phyloP scores from a whole-genome alignment of 1,284 basidiomycete genomes.

The Sporisorium reilianum region DNA sequence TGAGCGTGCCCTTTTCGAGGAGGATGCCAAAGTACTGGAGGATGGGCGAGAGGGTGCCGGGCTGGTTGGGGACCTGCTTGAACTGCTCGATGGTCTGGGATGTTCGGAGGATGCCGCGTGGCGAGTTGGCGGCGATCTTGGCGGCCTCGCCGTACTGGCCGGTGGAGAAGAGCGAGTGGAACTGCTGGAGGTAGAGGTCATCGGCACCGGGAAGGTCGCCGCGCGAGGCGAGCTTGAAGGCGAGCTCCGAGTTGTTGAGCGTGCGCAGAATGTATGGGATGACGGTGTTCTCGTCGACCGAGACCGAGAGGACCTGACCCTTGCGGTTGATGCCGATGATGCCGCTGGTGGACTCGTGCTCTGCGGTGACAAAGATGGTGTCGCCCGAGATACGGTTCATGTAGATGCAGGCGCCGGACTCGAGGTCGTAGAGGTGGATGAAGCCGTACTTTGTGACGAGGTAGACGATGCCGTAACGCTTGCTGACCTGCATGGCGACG shows the following conservation, averaged over 20 bases:
- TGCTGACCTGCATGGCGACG: slow-evolving; percentile 99
- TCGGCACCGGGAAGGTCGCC: slow-evolving; percentile 98
- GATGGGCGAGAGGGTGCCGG: slow-evolving; percentile 93
- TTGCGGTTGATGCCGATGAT: slow-evolving; percentile 99
- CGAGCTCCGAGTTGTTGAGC: slow-evolving; percentile 96
- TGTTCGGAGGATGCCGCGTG: slow-evolving; percentile 94
- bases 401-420: slow-evolving; percentile 98
- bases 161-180: slow-evolving; percentile 89
- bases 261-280: slow-evolving; percentile 94
- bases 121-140: slow-evolving; percentile 97
- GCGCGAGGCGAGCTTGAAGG: slow-evolving; percentile 96
- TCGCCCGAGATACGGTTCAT: slow-evolving; percentile 99
- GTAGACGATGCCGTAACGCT: slow-evolving; percentile 96
- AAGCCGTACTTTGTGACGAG: slow-evolving; percentile 99
- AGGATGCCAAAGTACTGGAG: slow-evolving; percentile 98
- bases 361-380: slow-evolving; percentile 98
- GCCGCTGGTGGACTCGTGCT: slow-evolving; percentile 92
- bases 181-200: slow-evolving; percentile 95
- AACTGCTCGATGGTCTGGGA: slow-evolving; percentile 96
- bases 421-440: slow-evolving; percentile 98
- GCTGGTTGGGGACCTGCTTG: slow-evolving; percentile 90
- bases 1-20: slow-evolving; percentile 96
- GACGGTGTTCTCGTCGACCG: slow-evolving; percentile 94
- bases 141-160: slow-evolving; percentile 97
- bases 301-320: slow-evolving; percentile 96